phyloP scores from a whole-genome alignment of 768 basidiomycete genomes.

The Lentinula boryana region DNA sequence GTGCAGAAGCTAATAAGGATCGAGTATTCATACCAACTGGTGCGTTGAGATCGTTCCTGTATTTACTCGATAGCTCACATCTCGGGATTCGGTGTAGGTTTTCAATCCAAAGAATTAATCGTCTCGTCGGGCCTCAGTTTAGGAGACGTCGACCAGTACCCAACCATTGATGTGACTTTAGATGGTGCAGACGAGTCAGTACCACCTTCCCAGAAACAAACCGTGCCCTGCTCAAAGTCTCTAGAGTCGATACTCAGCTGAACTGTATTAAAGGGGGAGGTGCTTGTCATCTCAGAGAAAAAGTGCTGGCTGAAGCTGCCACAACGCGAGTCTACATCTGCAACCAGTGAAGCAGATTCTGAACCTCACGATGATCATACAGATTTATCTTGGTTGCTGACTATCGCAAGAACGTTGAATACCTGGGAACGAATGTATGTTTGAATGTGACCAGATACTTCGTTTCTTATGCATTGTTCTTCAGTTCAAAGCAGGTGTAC shows the following conservation, averaged over 20 bases:
- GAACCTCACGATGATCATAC: conserved; percentile 5
- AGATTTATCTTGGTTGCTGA: conserved; percentile 93
- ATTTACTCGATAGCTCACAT: neutral
- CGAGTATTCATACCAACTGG: conserved; percentile 91
- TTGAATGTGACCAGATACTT: neutral
- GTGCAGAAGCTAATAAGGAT: conserved; percentile 62
- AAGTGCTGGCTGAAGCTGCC: conserved; percentile 96
- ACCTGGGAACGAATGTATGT: conserved; percentile 78
- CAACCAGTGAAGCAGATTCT: neutral
- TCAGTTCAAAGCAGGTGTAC: conserved; percentile 84
- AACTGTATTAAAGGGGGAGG: conserved; percentile 98
- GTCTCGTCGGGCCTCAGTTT: conserved; percentile 69
- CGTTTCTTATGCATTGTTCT: neutral
- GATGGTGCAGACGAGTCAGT: conserved; percentile 96
- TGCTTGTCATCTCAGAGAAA: conserved; percentile 94
- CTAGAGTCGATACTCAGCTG: conserved; percentile 76
- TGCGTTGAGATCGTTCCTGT: conserved; percentile 19
- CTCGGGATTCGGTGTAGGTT: conserved; percentile 39
- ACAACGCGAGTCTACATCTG: conserved; percentile 44
- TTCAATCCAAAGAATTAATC: conserved; percentile 96
- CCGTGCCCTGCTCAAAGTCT: neutral
- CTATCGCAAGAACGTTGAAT: conserved; percentile 85
- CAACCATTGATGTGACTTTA: conserved; percentile 89
- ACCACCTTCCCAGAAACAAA: neutral
- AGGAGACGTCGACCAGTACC: conserved; percentile 88